Evolutionary conservation across 768 basidiomycete genomes (phyloP), one percentile per base, ranked within the genome.

Genomic region (Suillus decipiens): DNA sequence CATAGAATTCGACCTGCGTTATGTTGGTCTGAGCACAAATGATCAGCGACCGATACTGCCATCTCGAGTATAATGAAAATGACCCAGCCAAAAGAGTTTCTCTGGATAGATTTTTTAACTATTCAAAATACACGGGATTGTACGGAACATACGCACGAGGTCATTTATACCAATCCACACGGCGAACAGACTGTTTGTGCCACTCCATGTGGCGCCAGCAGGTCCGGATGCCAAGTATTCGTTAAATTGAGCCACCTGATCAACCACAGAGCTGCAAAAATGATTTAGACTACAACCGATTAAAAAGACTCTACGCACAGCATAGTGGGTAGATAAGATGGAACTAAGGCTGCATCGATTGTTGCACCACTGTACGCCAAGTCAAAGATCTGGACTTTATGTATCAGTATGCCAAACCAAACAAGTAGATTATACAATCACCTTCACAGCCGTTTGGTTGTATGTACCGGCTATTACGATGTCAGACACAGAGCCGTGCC

Each of bases 81-180:
- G 10, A 60, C 61, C 9, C 42, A 67, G 60, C 59, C 33, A 12
- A 9, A 39, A 11, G 60, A 68, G 39, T 22, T 63, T 22, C 66
- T 61, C n/a, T 42, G 17, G 11, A 50, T 33, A 24, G 11, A 24
- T 17, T 2, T 59, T n/a, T 34, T 17, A 22, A 36, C 37, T 19
- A 39, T 41, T 10, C 11, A 10, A 19, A 22, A 43, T n/a, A 42
- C 37, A 7, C 7, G 17, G 2, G 37, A 36, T 22, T 19, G 12
- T 19, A 15, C 33, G 19, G n/a, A 59, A 57, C 4, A 24, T 59
- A 22, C 61, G 22, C 47, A 59, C 85, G 41, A 89, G 81, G 68
- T 89, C 88, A 68, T 90, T 90, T 65, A 90, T 85, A 1, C 89
- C 88, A 61, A 90, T 88, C 80, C 81, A 90, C 22, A 89, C 72